Conservation (phyloP, 2,329 filamentous ascomycete genomes). For the Alternaria sp. region DNA sequence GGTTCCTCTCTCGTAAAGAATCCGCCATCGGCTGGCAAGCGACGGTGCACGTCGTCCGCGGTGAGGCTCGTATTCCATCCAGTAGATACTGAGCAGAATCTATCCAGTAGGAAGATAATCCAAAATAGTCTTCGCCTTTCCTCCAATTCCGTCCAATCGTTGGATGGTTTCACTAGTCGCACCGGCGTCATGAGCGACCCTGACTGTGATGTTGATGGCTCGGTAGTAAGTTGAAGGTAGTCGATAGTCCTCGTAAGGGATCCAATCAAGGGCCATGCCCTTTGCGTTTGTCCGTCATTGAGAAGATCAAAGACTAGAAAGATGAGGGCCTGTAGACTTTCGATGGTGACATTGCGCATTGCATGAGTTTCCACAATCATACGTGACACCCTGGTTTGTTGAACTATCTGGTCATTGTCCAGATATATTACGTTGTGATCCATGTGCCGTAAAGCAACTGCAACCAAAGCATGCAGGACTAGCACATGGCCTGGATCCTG, state of each 20-base stretch:
- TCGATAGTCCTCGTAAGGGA: conserved; percentile 46
- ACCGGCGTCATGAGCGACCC: conserved; percentile 44
- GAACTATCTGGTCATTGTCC: conserved; percentile 36
- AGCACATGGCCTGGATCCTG: conserved; percentile 29
- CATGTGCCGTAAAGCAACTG: conserved; percentile 41
- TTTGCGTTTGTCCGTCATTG: conserved; percentile 39
- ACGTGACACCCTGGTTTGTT: conserved; percentile 37
- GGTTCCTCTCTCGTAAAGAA: conserved; percentile 47
- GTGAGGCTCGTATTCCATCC: conserved; percentile 47
- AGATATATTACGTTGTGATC: conserved; percentile 31
- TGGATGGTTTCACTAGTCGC: conserved; percentile 32
- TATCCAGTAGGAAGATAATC: conserved; percentile 46
- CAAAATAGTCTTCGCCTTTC: conserved; percentile 44
- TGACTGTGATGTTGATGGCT: conserved; percentile 34
- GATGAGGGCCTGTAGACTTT: conserved; percentile 42
- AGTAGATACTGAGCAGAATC: conserved; percentile 44
- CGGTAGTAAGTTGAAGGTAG: conserved; percentile 43
- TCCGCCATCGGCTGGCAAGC: conserved; percentile 44
- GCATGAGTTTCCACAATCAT: conserved; percentile 44
- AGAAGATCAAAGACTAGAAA: conserved; percentile 47
- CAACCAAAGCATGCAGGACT: conserved; percentile 41
- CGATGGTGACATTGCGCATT: conserved; percentile 36
- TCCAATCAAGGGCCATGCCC: conserved; percentile 45
- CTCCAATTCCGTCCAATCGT: conserved; percentile 45
- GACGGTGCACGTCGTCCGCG: conserved; percentile 45